Base-by-base conservation (phyloP, 306 rosid species). In the Sesbania bispinosa region DNA sequence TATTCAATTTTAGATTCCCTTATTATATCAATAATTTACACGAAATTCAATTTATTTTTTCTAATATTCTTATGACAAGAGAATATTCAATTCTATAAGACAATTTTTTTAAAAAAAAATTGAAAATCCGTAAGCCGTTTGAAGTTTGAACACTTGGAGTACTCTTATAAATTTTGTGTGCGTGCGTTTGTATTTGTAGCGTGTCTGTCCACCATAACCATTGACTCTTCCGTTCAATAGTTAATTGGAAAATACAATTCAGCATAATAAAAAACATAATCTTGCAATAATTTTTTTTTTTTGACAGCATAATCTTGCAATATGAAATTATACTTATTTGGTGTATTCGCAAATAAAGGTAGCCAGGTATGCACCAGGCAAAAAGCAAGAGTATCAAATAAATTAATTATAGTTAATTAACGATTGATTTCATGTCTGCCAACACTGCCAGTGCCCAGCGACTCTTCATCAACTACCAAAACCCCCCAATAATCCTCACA, bases 351-450 rank as follows among this genome's bases (percentile, higher is more conserved):
- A 35, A 32, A 63, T 19, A 53, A 69, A 41, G 21, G 7, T 9
- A 19, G 79, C 51, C 81, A 82, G 87, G 78, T 43, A 10, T 32
- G 86, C 63, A 73, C 41, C 55, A 26, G 81, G 79, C 57, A 42
- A 54, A 75, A n/a, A 69, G 57, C 67, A 51, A 45, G 59, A 53
- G 69, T 72, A 79, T 69, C 83, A 73, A 10, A 64, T 58, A 30
- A 45, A 73, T 74, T 68, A 71, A 43, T 73, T n/a, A 24, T 41
- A 47, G 60, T 77, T 20, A 38, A 57, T 39, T 20, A 50, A 53
- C 10, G 45, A 46, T 54, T 55, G 27, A 76, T 65, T 77, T 73
- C 43, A 21, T 53, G 20, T 45, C 74, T 69, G 53, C 65, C 79
- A 57, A 32, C 53, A 53, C 27, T 41, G 53, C 10, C 71, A 60